These are phyloP conservation scores for Linum usitatissimum DNA, from an alignment of 345 rosid genomes.

Conservation along the genomic window DNA sequence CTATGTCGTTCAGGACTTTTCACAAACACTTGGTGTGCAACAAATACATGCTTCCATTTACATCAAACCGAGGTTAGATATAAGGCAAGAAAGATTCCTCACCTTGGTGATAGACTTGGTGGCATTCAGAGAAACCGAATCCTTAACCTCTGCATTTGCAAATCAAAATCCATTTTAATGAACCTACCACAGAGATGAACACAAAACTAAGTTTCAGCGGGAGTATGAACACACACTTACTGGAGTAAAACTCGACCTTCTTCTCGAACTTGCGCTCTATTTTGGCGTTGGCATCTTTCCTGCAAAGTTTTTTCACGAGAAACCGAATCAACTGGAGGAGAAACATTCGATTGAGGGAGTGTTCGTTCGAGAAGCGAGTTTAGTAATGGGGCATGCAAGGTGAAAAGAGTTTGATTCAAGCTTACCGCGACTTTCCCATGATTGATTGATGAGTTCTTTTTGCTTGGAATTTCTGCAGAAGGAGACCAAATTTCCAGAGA, in stretches of 20 bases:
- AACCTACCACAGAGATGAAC: background rate
- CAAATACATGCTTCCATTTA: background rate
- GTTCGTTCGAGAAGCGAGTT: too few species aligned
- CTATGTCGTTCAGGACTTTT: background rate
- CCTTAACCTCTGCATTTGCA: slow-evolving; percentile 18
- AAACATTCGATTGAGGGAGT: too few species aligned
- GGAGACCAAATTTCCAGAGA: too few species aligned
- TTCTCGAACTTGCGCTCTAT: slow-evolving; percentile 17
- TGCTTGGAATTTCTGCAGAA: too few species aligned
- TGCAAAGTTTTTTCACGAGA: background rate
- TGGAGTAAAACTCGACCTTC: slow-evolving; percentile 18
- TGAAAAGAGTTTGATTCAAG: background rate
- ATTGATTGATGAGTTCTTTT: too few species aligned
- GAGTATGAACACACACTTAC: background rate
- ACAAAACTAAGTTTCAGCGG: background rate
- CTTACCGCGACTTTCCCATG: slow-evolving; percentile 6
- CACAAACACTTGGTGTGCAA: background rate
- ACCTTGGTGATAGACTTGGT: slow-evolving; percentile 20
- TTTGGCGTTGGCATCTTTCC: slow-evolving; percentile 12
- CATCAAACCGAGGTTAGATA: background rate
- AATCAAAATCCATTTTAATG: background rate
- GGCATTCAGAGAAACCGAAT: slow-evolving; percentile 15
- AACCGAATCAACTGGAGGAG: too few species aligned
- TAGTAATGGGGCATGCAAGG: too few species aligned
- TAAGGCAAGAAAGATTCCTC: background rate